Conservation (phyloP, 2,329 filamentous ascomycete genomes). For the Orbilia oligospora region DNA sequence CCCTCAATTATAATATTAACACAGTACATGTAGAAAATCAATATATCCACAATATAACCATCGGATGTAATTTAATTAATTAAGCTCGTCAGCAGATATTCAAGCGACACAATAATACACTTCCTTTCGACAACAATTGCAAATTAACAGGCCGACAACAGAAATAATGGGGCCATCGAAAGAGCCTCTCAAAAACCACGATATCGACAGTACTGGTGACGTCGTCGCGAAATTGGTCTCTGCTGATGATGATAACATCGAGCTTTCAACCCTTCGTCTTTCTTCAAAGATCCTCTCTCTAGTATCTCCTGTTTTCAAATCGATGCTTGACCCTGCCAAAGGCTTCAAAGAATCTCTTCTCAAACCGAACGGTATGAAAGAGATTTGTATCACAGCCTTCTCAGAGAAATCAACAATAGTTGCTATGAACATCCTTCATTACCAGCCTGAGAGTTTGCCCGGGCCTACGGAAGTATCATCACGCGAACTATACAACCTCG, state of each 20-base stretch:
- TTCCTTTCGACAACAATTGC: no score
- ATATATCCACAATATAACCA: no score
- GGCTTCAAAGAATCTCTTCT: conserved; percentile 9
- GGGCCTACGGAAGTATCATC: neutral
- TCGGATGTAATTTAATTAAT: no score
- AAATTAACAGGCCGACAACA: no score
- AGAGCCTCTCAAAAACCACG: neutral
- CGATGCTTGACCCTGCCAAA: conserved; percentile 8
- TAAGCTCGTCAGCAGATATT: no score
- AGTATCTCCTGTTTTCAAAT: neutral
- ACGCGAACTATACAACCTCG: neutral
- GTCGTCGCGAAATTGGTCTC: neutral
- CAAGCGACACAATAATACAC: no score
- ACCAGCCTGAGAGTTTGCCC: neutral
- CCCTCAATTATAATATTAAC: no score
- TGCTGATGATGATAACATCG: neutral
- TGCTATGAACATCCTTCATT: conserved; percentile 14
- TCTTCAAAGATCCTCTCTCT: neutral
- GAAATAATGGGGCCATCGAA: neutral
- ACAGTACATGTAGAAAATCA: no score
- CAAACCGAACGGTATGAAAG: neutral
- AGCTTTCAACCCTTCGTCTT: neutral
- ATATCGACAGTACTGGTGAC: neutral
- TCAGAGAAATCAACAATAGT: neutral
- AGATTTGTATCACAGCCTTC: neutral